These are phyloP conservation scores for Pulveroboletus sp. DNA, from an alignment of 768 basidiomycete genomes.

Conservation along the genomic window DNA sequence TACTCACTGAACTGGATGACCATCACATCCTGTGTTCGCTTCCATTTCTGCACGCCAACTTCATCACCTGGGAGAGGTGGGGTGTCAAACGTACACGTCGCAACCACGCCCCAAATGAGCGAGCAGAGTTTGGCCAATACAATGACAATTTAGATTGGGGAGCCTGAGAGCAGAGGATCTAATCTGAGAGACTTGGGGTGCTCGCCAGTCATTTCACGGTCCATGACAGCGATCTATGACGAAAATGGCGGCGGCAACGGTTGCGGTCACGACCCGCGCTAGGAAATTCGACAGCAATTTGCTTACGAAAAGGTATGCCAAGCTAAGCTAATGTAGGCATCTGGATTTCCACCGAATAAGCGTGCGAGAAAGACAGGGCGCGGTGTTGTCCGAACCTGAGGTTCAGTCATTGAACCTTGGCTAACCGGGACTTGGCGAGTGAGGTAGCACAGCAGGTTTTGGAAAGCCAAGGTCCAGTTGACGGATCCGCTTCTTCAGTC, in stretches of 20 bases:
- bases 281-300: slow-evolving; percentile 4
- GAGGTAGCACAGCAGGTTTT: slow-evolving; percentile 7
- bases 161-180: slow-evolving; percentile 7
- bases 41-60: slow-evolving; percentile 21
- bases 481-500: slow-evolving; percentile 10
- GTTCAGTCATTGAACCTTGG: slow-evolving; percentile 9
- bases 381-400: slow-evolving; percentile 12
- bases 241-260: slow-evolving; percentile 16
- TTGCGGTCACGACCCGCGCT: neutral
- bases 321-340: slow-evolving; percentile 16
- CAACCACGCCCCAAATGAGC: slow-evolving; percentile 2
- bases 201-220: neutral
- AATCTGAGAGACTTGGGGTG: slow-evolving; percentile 15
- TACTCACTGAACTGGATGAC: slow-evolving; percentile 8
- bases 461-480: slow-evolving; percentile 2
- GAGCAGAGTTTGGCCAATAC: slow-evolving; percentile 4
- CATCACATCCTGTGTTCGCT: slow-evolving; percentile 10
- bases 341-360: slow-evolving; percentile 8
- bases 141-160: slow-evolving; percentile 19
- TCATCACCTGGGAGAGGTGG: slow-evolving; percentile 8
- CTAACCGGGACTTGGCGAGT: slow-evolving; percentile 9
- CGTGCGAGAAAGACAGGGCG: slow-evolving; percentile 14
- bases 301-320: slow-evolving; percentile 14
- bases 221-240: slow-evolving; percentile 1
- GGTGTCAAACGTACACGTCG: slow-evolving; percentile 11